Conservation (phyloP, 1,284 basidiomycete genomes). For the Ustilago nuda region DNA sequence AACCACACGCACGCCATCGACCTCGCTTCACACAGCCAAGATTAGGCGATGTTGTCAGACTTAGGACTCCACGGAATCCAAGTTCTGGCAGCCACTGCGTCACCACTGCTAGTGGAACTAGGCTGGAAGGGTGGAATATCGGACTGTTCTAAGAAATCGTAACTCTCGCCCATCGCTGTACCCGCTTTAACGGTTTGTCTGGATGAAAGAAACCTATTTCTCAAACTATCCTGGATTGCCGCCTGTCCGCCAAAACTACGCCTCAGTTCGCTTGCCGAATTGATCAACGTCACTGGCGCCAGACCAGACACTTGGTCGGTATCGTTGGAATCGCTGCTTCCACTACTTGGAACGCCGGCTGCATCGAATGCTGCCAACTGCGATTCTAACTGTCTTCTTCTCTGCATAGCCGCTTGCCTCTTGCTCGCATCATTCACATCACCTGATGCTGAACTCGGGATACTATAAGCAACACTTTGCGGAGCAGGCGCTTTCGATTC, state of each 20-base stretch:
- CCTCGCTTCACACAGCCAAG: no score
- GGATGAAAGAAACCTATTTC: slow-evolving; percentile 15
- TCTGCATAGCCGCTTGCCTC: slow-evolving; percentile 22
- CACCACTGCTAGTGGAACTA: slow-evolving; percentile 4
- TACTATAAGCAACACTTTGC: slow-evolving; percentile 22
- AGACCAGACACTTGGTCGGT: slow-evolving; percentile 4
- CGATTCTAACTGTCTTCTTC: slow-evolving; percentile 33
- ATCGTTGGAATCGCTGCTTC: slow-evolving; percentile 14
- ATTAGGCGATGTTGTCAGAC: neutral
- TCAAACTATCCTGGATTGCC: slow-evolving; percentile 14
- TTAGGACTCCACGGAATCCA: slow-evolving; percentile 43
- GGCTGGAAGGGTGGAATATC: slow-evolving; percentile 21
- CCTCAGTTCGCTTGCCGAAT: slow-evolving; percentile 9
- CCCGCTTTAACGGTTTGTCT: slow-evolving; percentile 25
- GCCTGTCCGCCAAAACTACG: neutral
- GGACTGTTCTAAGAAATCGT: slow-evolving; percentile 48
- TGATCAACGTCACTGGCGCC: slow-evolving; percentile 23
- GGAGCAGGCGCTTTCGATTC: slow-evolving; percentile 30
- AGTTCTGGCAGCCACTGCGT: neutral
- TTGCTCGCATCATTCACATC: neutral
- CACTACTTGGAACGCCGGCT: slow-evolving; percentile 14
- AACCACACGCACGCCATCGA: no score
- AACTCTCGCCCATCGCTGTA: slow-evolving; percentile 31
- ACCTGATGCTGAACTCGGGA: slow-evolving; percentile 10
- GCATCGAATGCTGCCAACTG: slow-evolving; percentile 44